Evolutionary conservation across 768 basidiomycete species (phyloP), one percentile per base, ranked within the genome.

Genomic region (Tylopilus balloui): DNA sequence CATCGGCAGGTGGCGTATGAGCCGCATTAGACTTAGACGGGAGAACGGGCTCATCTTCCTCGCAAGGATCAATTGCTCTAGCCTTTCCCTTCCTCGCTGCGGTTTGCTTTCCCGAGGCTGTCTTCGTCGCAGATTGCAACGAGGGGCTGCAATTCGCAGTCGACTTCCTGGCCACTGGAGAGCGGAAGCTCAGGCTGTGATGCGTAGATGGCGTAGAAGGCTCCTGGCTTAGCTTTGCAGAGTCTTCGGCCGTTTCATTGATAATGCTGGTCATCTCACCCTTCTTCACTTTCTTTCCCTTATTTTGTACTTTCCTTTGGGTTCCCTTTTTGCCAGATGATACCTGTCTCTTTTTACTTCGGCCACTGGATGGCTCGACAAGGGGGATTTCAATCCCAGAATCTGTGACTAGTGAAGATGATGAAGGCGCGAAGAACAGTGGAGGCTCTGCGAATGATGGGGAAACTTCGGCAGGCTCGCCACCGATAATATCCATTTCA

Each of bases 341-440:
- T 0, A 8, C 15, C 17, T 49, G 59, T 34, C 52, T 50, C 50
- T 50, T 58, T 34, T 42, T 61, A 31, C 53, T 40, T 40, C 45
- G 54, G 19, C 20, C 23, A 13, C 19, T n/a, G n/a, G 17, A 21
- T 37, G 44, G 3, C 38, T 54, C 48, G 5, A 40, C 27, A 11
- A 47, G 48, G 10, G 47, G 59, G 4, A 70, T 64, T n/a, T 56
- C 56, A 20, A 70, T 57, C 47, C 69, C 63, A 14, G 56, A 59
- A 37, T 60, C 53, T 3, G 58, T 56, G 20, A 48, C 63, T 9
- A 61, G 42, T 12, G 67, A 59, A 15, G 76, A 73, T 11, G 78
- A 74, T 7, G 78, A 71, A 4, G 69, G 64, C 11, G 75, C 73
- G 35, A 78, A 78, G 57, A 76, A 78, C 15, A 73, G 73, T 3